A percentile compares a stretch with the other conserved stretches of the same genome.
Evolutionary conservation across 2,329 filamentous ascomycete genomes (phyloP).

Genomic region (Beauveria medogensis): DNA sequence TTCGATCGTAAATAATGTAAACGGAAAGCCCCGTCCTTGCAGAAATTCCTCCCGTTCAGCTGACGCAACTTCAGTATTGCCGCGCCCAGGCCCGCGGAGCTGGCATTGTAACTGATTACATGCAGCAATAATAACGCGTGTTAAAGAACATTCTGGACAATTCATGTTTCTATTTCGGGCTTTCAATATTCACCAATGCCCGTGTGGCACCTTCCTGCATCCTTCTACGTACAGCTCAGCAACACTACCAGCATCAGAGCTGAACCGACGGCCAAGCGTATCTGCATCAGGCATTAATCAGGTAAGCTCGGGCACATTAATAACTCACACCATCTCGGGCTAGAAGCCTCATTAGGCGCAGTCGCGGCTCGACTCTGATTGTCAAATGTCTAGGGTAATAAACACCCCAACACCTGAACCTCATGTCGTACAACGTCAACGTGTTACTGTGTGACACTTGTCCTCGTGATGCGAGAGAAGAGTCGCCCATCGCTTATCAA

Average conservation of each 20-base stretch:
- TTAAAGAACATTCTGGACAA: no score
- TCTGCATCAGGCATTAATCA: background rate
- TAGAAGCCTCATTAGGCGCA: background rate
- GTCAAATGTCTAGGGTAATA: background rate
- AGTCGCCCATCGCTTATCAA: background rate
- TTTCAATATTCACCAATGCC: no score
- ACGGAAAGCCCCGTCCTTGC: no score
- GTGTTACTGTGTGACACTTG: background rate
- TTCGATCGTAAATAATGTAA: no score
- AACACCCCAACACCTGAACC: background rate
- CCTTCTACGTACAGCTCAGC: background rate
- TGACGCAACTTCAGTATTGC: no score
- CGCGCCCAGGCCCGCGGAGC: no score
- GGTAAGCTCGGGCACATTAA: background rate
- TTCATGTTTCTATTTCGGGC: no score
- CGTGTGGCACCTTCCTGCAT: no score
- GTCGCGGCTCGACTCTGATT: background rate
- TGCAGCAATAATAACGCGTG: no score
- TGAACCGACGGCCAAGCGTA: no score
- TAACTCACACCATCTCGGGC: background rate
- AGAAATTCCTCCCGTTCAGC: no score
- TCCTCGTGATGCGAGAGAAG: background rate
- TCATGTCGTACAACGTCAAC: background rate
- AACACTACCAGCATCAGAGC: background rate
- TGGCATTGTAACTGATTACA: no score